Conservation (phyloP, 2,329 filamentous ascomycete species). For the Ceratocystis destructans region DNA sequence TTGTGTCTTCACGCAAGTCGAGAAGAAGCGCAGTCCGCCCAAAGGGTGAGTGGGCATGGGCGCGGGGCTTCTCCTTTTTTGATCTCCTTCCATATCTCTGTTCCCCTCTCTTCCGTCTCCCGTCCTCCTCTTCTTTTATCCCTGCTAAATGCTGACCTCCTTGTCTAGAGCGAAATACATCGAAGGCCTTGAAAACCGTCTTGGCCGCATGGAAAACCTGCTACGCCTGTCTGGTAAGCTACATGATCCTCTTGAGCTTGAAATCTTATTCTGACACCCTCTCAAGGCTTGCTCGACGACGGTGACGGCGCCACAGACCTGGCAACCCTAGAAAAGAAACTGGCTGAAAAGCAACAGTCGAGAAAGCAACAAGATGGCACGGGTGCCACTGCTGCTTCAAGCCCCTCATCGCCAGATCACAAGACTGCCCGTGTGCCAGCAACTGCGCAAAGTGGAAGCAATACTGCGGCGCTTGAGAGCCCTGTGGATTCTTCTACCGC, state of each 20-base stretch:
- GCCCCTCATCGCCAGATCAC: constrained; percentile 40
- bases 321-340: constrained; percentile 69
- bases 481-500: constrained; percentile 36
- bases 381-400: constrained; percentile 35
- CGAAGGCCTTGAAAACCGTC: constrained; percentile 83
- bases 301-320: constrained; percentile 77
- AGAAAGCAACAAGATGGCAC: constrained; percentile 26
- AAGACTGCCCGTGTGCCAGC: constrained; percentile 26
- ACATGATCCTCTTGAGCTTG: not conserved
- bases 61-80: too few relatives aligned
- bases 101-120: not conserved
- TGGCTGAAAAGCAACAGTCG: constrained; percentile 44
- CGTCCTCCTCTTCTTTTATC: constrained; percentile 4
- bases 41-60: constrained; percentile 56
- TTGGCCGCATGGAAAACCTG: constrained; percentile 91
- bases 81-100: not conserved
- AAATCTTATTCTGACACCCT: not conserved
- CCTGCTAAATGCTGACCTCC: not conserved
- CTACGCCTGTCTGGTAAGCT: constrained; percentile 60
- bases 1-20: constrained; percentile 92
- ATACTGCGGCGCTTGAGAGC: constrained; percentile 38
- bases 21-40: constrained; percentile 94
- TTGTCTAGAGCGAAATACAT: constrained; percentile 78
- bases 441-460: constrained; percentile 28
- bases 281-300: constrained; percentile 58